phyloP scores from a whole-genome alignment of 169 alveolate species.

The Plasmodium inui region DNA sequence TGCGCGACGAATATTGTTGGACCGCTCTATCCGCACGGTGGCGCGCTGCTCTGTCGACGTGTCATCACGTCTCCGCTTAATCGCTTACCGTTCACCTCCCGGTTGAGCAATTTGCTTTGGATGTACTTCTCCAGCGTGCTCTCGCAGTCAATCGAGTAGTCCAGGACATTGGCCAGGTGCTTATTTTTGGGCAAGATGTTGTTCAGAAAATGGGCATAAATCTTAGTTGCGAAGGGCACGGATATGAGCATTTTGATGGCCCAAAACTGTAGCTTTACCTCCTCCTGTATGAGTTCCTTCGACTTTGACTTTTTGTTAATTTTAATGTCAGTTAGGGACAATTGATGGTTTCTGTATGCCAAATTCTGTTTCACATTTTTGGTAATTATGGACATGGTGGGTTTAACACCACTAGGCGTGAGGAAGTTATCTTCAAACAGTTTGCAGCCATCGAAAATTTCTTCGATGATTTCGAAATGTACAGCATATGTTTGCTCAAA shows the following conservation, averaged over 20 bases:
- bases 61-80: not conserved
- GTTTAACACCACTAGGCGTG: constrained; percentile 80
- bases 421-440: constrained; percentile 87
- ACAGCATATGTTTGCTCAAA: constrained; percentile 92
- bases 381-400: constrained; percentile 82
- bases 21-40: not conserved
- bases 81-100: constrained; percentile 40
- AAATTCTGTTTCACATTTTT: constrained; percentile 81
- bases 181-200: constrained; percentile 79
- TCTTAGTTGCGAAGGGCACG: constrained; percentile 88
- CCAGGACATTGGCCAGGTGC: constrained; percentile 78
- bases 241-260: constrained; percentile 89
- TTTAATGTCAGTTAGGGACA: constrained; percentile 83
- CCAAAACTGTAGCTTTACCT: constrained; percentile 91
- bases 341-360: constrained; percentile 82
- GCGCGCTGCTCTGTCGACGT: not conserved
- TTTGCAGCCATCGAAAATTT: constrained; percentile 88
- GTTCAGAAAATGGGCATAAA: constrained; percentile 88
- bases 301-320: constrained; percentile 83
- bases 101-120: constrained; percentile 74
- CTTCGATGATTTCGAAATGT: constrained; percentile 89
- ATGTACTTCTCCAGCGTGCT: constrained; percentile 76
- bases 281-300: constrained; percentile 85
- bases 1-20: not conserved
- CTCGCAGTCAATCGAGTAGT: constrained; percentile 76